phyloP scores from a whole-genome alignment of 257 asterid species.

The Ajuga chamaepitys region DNA sequence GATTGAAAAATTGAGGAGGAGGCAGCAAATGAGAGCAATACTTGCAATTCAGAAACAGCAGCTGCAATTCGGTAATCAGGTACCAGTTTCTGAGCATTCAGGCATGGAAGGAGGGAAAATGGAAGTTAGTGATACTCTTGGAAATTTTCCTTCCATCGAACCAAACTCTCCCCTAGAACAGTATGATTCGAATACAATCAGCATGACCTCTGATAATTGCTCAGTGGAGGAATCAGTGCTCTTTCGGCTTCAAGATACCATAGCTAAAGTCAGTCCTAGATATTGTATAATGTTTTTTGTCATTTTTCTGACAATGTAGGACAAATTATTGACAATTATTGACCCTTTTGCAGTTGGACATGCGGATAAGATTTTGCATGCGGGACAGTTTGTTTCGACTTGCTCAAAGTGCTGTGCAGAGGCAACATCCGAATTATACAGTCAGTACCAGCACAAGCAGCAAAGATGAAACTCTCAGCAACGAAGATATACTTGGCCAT shows the following conservation, averaged over 20 bases:
- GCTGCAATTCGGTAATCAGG: constrained; percentile 60
- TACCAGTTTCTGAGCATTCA: constrained; percentile 32
- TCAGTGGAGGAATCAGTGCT: constrained; percentile 66
- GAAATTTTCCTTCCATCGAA: constrained; percentile 36
- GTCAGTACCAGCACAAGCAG: constrained; percentile 35
- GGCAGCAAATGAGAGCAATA: constrained; percentile 89
- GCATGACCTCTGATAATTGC: constrained; percentile 32
- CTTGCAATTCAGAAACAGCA: constrained; percentile 86
- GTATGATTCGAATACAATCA: constrained; percentile 37
- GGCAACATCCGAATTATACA: constrained; percentile 52
- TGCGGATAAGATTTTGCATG: constrained; percentile 54
- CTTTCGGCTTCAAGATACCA: constrained; percentile 69
- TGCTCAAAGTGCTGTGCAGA: constrained; percentile 64
- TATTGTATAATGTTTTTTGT: constrained; percentile 8
- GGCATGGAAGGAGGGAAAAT: constrained; percentile 40
- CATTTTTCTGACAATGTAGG: constrained; percentile 5
- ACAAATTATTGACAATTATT: not conserved
- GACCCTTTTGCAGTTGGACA: constrained; percentile 57
- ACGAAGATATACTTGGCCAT: constrained; percentile 34
- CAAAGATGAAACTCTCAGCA: constrained; percentile 33
- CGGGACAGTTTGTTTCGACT: constrained; percentile 85
- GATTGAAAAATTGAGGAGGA: constrained; percentile 74
- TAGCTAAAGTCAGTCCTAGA: constrained; percentile 44
- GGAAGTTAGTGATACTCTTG: constrained; percentile 39
- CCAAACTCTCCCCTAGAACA: constrained; percentile 47